Evolutionary conservation across 1,139 yeast genomes (phyloP).

Genomic region (Pneumocystis jirovecii): DNA sequence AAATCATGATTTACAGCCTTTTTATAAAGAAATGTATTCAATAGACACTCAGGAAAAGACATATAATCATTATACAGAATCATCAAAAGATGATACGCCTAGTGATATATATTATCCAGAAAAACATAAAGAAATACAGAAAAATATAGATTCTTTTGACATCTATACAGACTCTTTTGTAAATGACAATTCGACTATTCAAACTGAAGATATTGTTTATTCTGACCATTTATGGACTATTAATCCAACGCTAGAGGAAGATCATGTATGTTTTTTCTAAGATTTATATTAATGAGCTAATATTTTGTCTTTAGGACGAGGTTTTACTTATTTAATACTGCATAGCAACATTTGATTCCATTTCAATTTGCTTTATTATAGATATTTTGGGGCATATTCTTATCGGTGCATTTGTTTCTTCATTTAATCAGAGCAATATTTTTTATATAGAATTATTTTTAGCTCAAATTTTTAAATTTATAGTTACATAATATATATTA

Average conservation of each 20-base stretch:
- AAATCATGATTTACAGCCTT: background rate
- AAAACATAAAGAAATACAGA: background rate
- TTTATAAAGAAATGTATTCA: background rate
- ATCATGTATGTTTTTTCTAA: background rate
- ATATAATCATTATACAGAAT: background rate
- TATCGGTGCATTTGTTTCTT: background rate
- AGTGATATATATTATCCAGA: background rate
- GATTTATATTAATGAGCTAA: background rate
- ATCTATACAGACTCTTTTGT: background rate
- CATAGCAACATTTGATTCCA: background rate
- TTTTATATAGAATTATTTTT: background rate
- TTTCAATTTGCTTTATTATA: background rate
- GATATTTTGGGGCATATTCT: background rate
- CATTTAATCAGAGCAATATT: background rate
- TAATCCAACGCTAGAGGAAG: background rate
- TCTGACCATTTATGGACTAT: background rate
- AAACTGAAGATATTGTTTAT: background rate
- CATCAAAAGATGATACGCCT: background rate
- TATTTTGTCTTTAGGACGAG: background rate
- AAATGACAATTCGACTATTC: background rate
- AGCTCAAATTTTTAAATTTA: no score
- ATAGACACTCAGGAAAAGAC: background rate
- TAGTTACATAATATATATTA: background rate
- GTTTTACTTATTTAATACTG: background rate
- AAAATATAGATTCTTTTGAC: background rate